Conservation (phyloP, 2,329 filamentous ascomycete genomes). For the Passalora sequoiae region DNA sequence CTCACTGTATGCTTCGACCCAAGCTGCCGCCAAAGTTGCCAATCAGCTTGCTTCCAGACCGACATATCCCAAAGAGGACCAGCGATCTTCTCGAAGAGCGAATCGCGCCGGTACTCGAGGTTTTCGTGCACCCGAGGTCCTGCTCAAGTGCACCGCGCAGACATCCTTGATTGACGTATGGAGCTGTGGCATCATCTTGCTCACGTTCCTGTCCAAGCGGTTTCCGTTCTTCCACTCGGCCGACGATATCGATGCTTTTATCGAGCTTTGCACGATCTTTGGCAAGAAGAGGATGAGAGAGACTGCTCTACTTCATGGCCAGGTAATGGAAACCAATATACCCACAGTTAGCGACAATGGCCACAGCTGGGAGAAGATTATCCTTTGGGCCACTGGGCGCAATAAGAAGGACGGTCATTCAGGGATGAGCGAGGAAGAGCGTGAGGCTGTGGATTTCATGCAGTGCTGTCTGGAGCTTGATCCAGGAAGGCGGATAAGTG, state of each 20-base stretch:
- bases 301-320: slow-evolving; percentile 77
- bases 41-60: slow-evolving; percentile 35
- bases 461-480: slow-evolving; percentile 70
- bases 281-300: slow-evolving; percentile 77
- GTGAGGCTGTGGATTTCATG: slow-evolving; percentile 67
- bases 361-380: slow-evolving; percentile 85
- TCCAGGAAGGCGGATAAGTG: slow-evolving; percentile 66
- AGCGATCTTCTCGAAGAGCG: slow-evolving; percentile 77
- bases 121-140: slow-evolving; percentile 91
- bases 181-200: slow-evolving; percentile 92
- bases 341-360: slow-evolving; percentile 82
- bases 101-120: slow-evolving; percentile 93
- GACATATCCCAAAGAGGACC: slow-evolving; percentile 86
- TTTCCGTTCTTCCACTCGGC: slow-evolving; percentile 99
- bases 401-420: slow-evolving; percentile 50
- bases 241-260: slow-evolving; percentile 96
- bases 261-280: slow-evolving; percentile 95
- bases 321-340: slow-evolving; percentile 86
- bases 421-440: slow-evolving; percentile 62
- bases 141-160: slow-evolving; percentile 95
- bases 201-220: slow-evolving; percentile 86
- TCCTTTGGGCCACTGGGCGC: slow-evolving; percentile 86
- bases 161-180: slow-evolving; percentile 91
- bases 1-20: slow-evolving; percentile 55
- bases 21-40: slow-evolving; percentile 21